Evolutionary conservation across 176 grass and related monocot species (phyloP).

Genomic region (Calamus simplicifolius): DNA sequence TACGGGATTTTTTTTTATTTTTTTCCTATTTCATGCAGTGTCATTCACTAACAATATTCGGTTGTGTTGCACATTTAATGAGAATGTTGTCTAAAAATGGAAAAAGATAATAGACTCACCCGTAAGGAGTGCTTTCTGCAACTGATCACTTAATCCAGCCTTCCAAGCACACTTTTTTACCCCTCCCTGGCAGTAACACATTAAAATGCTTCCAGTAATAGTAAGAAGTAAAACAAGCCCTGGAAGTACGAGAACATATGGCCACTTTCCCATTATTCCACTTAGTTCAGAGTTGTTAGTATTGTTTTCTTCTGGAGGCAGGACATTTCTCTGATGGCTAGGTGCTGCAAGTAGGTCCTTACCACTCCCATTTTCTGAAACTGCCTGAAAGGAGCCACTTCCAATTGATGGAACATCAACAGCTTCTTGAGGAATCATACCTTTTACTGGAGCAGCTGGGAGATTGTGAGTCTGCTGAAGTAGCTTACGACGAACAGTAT

Average conservation of each 20-base stretch:
- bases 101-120: conserved; percentile 28
- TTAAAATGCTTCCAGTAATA: conserved; percentile 32
- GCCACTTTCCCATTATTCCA: conserved; percentile 42
- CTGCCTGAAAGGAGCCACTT: conserved; percentile 76
- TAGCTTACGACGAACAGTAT: conserved; percentile 38
- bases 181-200: conserved; percentile 36
- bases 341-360: not conserved
- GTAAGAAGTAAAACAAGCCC: conserved; percentile 32
- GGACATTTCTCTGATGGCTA: too few species aligned
- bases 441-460: conserved; percentile 56
- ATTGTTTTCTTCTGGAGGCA: not conserved
- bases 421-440: conserved; percentile 8
- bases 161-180: conserved; percentile 58
- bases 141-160: conserved; percentile 64
- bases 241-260: conserved; percentile 40
- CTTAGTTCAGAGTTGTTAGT: conserved; percentile 19
- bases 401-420: conserved; percentile 40
- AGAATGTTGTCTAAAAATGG: not conserved
- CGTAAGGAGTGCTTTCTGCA: conserved; percentile 80
- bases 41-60: too few species aligned
- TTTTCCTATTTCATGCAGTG: too few species aligned
- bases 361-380: conserved; percentile 6
- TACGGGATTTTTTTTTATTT: too few species aligned
- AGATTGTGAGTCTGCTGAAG: conserved; percentile 54
- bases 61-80: too few species aligned